A percentile compares a stretch with the other conserved stretches of the same genome.
phyloP scores from a whole-genome alignment of 2,329 filamentous ascomycete species.

The Sporothrix brunneoviolacea region DNA sequence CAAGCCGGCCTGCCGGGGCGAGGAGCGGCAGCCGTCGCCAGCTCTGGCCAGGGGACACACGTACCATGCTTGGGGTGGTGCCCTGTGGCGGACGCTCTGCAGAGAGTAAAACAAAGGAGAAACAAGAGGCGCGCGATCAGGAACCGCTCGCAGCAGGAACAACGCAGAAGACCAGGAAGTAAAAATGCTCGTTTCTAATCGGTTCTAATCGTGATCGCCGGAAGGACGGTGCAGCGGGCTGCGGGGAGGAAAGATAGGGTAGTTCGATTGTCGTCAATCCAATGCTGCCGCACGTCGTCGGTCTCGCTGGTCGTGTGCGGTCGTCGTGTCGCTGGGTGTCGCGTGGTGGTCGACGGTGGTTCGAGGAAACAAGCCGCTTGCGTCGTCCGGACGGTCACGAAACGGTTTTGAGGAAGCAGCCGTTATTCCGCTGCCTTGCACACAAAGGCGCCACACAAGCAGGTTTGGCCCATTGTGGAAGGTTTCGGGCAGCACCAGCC shows the following conservation, averaged over 20 bases:
- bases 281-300: not conserved
- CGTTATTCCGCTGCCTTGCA: not conserved
- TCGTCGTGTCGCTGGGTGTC: too few relatives aligned
- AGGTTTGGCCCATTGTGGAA: conserved; percentile 1
- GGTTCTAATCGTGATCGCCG: too few relatives aligned
- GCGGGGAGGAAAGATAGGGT: not conserved
- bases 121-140: not conserved
- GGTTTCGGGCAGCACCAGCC: conserved; percentile 1
- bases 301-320: not conserved
- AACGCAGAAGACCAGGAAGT: not conserved
- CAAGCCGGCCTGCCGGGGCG: too few relatives aligned
- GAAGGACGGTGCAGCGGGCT: too few relatives aligned
- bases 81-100: not conserved
- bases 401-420: not conserved
- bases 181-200: not conserved
- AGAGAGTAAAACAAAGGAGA: not conserved
- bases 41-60: not conserved
- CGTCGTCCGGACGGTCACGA: too few relatives aligned
- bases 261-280: not conserved
- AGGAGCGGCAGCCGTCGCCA: too few relatives aligned
- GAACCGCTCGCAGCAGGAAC: not conserved
- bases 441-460: not conserved
- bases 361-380: too few relatives aligned
- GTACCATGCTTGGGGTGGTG: conserved; percentile 8
- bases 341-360: too few relatives aligned